A percentile compares a stretch with the other conserved stretches of the same genome.
These are phyloP conservation scores for Thermochaetoides thermophila DNA, from an alignment of 495 filamentous ascomycete genomes.

Conservation along the genomic window DNA sequence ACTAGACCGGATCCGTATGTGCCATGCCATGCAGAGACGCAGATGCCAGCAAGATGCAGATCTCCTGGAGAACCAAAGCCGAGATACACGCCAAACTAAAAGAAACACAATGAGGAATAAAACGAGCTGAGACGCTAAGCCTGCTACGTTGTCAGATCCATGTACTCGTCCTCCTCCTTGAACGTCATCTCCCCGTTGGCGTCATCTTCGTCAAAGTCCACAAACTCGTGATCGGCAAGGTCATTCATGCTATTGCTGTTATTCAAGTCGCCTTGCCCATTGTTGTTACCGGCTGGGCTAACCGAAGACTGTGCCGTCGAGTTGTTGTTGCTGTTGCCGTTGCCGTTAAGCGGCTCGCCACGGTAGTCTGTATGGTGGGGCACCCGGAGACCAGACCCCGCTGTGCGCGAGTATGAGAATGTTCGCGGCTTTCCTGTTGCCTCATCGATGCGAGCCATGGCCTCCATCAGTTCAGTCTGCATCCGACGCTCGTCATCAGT, in stretches of 20 bases:
- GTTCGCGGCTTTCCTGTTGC: slow-evolving; percentile 16
- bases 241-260: too few species aligned
- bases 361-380: slow-evolving; percentile 86
- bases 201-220: slow-evolving; percentile 48
- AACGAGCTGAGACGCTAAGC: neutral
- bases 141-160: slow-evolving; percentile 49
- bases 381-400: slow-evolving; percentile 74
- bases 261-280: slow-evolving; percentile 35
- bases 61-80: too few species aligned
- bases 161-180: slow-evolving; percentile 88
- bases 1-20: too few species aligned
- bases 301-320: slow-evolving; percentile 29
- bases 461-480: slow-evolving; percentile 78
- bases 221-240: slow-evolving; percentile 61
- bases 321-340: slow-evolving; percentile 23
- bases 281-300: slow-evolving; percentile 55
- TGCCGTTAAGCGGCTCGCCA: slow-evolving; percentile 54
- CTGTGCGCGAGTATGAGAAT: slow-evolving; percentile 71
- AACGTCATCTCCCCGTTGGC: slow-evolving; percentile 47
- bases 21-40: too few species aligned
- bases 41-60: too few species aligned
- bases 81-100: neutral
- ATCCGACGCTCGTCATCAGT: slow-evolving; percentile 91
- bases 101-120: slow-evolving; percentile 8
- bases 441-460: slow-evolving; percentile 64